Evolutionary conservation across 2,329 filamentous ascomycete species (phyloP), one percentile per base, ranked within the genome.

Genomic region (Fusarium camptoceras): DNA sequence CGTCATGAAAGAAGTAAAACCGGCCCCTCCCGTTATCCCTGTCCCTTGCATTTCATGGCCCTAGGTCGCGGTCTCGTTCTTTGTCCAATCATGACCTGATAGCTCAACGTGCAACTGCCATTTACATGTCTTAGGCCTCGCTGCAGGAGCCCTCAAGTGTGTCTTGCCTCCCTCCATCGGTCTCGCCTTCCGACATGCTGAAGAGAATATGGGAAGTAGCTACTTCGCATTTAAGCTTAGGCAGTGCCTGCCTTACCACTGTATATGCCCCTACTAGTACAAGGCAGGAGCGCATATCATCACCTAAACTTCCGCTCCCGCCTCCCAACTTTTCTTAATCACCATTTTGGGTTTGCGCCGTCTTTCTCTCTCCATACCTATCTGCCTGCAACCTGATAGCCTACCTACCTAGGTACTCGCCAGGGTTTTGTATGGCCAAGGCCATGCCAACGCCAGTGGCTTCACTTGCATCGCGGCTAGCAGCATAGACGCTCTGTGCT

Each of bases 11-110:
- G 6, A 14, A 28, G 55, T 59, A 34, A 34, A 49, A 48, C 30
- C 44, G 48, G 55, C 55, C 50, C 63, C 43, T 61, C 51, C 30
- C 37, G 27, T 22, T 24, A 66, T 43, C 64, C 72, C 53, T 64
- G 57, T 28, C 61, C 72, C 64, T 70, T 74, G 72, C 70, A 63
- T 68, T 39, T 39, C 55, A 47, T 65, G 54, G 62, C 65, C 59
- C 59, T 59, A 63, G 54, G 43, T 59, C 48, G 57, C 51, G 47
- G 27, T 51, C 44, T 34, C 59, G 68, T 62, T 56, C 47, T 41
- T 20, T 14, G 39, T 22, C 71, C 71, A 74, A 74, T 74, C 30
- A 61, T 11, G 34, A n/a, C 8, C 25, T 25, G 24, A 30, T 18
- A 11, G n/a, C 18, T 55, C 18, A 50, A 42, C 54, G 56, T 50